Evolutionary conservation across 805 yeast species (phyloP), one percentile per base, ranked within the genome.

Genomic region (Hanseniaspora lindneri): DNA sequence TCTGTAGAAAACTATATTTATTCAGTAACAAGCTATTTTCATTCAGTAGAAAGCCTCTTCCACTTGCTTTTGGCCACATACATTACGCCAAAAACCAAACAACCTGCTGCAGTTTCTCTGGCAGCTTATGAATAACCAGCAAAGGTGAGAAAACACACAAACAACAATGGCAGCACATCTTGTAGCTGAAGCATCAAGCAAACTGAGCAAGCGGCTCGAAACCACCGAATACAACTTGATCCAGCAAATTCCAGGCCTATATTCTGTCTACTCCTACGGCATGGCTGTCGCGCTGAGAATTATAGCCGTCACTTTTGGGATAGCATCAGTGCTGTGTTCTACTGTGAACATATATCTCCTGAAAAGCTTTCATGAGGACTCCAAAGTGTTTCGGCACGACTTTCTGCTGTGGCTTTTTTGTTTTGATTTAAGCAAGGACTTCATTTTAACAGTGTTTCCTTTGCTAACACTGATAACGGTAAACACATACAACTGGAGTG

Each of bases 371-470:
- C 87, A 81, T 59, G 82, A 79, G 2, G 65, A 76, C 52, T 67
- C 77, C 47, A 56, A 74, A 32, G 76, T 77, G 21, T 83, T 83
- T 63, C 69, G 87, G 41, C 89, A 82, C 60, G 78, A 77, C 50
- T 68, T 87, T 52, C 79, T 86, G 54, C 66, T 77, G 39, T 75
- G 80, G 47, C 66, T 87, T 47, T 68, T 84, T n/a, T 62, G 73
- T 14, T 84, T 76, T 60, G 95, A 87, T 62, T 73, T 83, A 51
- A 60, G 84, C 34, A 86, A 87, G 61, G 87, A 88, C 0, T 55
- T 79, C 11, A 68, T 80, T 29, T 70, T 85, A 37, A 60, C 85
- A 51, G 66, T 84, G 34, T 86, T 78, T 59, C 94, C 94, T 0
- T 61, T 79, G 0, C 64, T 82, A 35, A 75, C 77, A 2, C 58